phyloP scores from a whole-genome alignment of 805 yeast species.

The Starmerella apis region DNA sequence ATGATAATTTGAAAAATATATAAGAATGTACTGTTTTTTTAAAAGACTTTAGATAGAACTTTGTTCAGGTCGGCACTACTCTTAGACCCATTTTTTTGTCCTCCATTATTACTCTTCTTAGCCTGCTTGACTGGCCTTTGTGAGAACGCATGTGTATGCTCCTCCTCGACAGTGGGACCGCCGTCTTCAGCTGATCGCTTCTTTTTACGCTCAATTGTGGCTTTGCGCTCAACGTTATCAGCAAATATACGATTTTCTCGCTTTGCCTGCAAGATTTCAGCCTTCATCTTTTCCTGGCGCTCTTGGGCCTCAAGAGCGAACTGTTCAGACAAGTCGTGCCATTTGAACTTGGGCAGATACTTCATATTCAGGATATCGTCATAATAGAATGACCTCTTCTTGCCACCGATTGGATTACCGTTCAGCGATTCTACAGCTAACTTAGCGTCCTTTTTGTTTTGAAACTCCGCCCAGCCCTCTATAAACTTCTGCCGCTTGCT shows the following conservation, averaged over 20 bases:
- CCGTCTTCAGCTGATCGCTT: conserved; percentile 26
- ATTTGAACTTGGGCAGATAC: conserved; percentile 82
- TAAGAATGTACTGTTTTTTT: too few relatives aligned
- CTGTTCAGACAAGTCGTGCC: conserved; percentile 90
- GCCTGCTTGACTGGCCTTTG: conserved; percentile 47
- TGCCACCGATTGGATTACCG: conserved; percentile 85
- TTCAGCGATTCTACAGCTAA: conserved; percentile 76
- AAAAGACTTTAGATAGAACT: conserved; percentile 25
- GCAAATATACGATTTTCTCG: conserved; percentile 76
- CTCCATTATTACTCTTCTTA: conserved; percentile 1
- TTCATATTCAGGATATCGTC: conserved; percentile 90
- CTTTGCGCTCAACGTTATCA: conserved; percentile 70
- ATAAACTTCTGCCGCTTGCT: conserved; percentile 77
- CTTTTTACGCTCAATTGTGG: conserved; percentile 47
- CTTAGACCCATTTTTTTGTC: not conserved
- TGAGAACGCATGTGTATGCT: conserved; percentile 45
- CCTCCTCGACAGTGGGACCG: conserved; percentile 16
- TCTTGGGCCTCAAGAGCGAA: conserved; percentile 82
- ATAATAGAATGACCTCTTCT: conserved; percentile 78
- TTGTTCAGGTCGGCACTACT: conserved; percentile 16
- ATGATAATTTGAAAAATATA: not conserved
- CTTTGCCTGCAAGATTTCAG: conserved; percentile 82
- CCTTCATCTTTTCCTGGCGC: conserved; percentile 74
- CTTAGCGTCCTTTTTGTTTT: conserved; percentile 75
- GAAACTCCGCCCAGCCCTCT: conserved; percentile 96